Evolutionary conservation across 1,139 yeast species (phyloP).

Genomic region (Yamadazyma diospyri): DNA sequence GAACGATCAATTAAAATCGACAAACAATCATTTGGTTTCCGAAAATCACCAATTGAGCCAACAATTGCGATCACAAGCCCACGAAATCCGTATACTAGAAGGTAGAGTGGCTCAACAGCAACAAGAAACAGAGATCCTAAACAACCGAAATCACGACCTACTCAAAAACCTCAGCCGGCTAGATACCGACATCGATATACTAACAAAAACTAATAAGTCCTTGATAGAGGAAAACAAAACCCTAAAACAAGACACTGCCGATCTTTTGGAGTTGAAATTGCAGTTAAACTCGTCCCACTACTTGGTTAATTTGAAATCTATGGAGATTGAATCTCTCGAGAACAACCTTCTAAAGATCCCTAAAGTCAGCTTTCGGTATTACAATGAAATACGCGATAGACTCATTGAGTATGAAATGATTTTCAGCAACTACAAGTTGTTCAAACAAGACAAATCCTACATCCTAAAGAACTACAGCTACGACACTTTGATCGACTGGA

Average conservation of each 20-base stretch:
- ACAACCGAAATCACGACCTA: conserved; percentile 3
- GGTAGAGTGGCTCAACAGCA: background rate
- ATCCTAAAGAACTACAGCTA: conserved; percentile 10
- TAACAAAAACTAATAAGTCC: conserved; percentile 5
- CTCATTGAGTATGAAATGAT: conserved; percentile 10
- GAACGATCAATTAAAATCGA: background rate
- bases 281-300: conserved; percentile 11
- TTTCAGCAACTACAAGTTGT: conserved; percentile 8
- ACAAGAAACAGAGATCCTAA: background rate
- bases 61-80: conserved; percentile 5
- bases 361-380: conserved; percentile 8
- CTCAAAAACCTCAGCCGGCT: conserved; percentile 1
- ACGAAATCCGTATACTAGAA: background rate
- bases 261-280: conserved; percentile 7
- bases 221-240: conserved; percentile 7
- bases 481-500: conserved; percentile 12
- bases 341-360: conserved; percentile 10
- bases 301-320: conserved; percentile 8
- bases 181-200: conserved; percentile 4
- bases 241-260: conserved; percentile 9
- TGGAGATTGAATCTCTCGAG: conserved; percentile 11
- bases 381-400: conserved; percentile 11
- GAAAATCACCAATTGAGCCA: conserved; percentile 5
- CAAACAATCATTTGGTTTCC: background rate
- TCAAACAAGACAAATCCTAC: conserved; percentile 8